Percentiles rank a stretch among this genome's conserved stretches.
Conservation (phyloP, 2,329 filamentous ascomycete species). For the Aspergillus eucalypticola region DNA sequence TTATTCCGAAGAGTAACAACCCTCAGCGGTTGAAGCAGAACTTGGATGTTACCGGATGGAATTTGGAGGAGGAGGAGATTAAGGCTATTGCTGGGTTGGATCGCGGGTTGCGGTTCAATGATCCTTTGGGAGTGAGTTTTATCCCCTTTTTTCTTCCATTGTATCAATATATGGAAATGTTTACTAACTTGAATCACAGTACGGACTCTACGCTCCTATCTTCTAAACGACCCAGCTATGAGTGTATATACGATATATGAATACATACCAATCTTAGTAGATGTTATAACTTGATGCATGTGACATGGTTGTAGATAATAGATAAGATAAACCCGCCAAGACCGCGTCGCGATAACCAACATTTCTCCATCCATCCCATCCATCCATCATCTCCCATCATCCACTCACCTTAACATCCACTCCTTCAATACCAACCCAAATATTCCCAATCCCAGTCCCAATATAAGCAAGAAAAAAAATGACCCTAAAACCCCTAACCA, state of each 20-base stretch:
- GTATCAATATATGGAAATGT: not conserved
- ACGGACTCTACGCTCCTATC: constrained; percentile 53
- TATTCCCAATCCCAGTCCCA: not conserved
- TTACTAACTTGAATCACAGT: constrained; percentile 35
- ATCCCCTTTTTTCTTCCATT: not conserved
- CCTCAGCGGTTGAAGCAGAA: constrained; percentile 59
- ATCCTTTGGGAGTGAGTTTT: constrained; percentile 66
- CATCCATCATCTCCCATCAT: not conserved
- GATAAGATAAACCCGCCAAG: constrained; percentile 3
- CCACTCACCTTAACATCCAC: not conserved
- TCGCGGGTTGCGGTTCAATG: constrained; percentile 71
- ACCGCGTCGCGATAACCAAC: not conserved
- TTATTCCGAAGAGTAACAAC: constrained; percentile 49
- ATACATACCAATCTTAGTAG: not conserved
- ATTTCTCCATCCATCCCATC: not conserved
- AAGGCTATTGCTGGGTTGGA: constrained; percentile 67
- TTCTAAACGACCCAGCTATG: constrained; percentile 43
- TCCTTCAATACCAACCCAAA: constrained; percentile 2
- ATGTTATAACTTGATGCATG: too few relatives aligned
- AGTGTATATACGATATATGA: not conserved
- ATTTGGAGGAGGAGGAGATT: constrained; percentile 67
- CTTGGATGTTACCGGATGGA: constrained; percentile 65
- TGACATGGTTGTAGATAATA: not conserved
- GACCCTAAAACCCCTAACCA: constrained; percentile 11
- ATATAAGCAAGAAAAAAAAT: constrained; percentile 6